These are phyloP conservation scores for Aspergillus asperescens DNA, from an alignment of 495 filamentous ascomycete genomes.

Conservation along the genomic window DNA sequence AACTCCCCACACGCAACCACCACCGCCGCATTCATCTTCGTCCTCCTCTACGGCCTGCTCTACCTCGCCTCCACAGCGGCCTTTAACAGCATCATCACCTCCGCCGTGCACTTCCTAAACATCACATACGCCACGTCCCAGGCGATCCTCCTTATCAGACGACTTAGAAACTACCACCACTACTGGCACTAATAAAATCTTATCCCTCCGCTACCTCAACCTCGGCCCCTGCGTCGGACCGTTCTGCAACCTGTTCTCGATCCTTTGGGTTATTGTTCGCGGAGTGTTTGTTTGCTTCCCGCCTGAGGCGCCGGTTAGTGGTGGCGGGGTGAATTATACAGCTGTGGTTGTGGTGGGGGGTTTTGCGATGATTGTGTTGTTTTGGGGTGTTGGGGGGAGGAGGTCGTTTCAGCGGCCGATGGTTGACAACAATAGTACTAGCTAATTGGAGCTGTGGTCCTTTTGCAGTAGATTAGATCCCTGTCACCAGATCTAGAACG, in stretches of 20 bases:
- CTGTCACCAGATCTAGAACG: too few relatives aligned
- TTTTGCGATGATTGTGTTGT: conserved; percentile 18
- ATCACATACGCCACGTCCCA: conserved; percentile 36
- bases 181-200: background rate
- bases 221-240: conserved; percentile 24
- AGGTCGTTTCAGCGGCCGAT: background rate
- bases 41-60: conserved; percentile 32
- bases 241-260: conserved; percentile 31
- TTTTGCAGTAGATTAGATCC: too few relatives aligned
- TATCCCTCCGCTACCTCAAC: conserved; percentile 22
- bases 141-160: conserved; percentile 25
- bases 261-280: conserved; percentile 26
- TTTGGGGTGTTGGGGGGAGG: conserved; percentile 18
- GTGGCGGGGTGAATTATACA: conserved; percentile 31
- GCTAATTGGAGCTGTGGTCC: too few relatives aligned
- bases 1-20: conserved; percentile 29
- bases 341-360: conserved; percentile 23
- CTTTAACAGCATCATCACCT: conserved; percentile 39
- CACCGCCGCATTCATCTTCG: conserved; percentile 24
- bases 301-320: conserved; percentile 22
- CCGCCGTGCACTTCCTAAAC: conserved; percentile 33
- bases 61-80: conserved; percentile 39
- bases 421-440: too few relatives aligned
- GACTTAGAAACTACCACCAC: background rate
- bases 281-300: conserved; percentile 32